Base-by-base conservation (phyloP, 495 filamentous ascomycete species). In the Pyrenula aspistea region DNA sequence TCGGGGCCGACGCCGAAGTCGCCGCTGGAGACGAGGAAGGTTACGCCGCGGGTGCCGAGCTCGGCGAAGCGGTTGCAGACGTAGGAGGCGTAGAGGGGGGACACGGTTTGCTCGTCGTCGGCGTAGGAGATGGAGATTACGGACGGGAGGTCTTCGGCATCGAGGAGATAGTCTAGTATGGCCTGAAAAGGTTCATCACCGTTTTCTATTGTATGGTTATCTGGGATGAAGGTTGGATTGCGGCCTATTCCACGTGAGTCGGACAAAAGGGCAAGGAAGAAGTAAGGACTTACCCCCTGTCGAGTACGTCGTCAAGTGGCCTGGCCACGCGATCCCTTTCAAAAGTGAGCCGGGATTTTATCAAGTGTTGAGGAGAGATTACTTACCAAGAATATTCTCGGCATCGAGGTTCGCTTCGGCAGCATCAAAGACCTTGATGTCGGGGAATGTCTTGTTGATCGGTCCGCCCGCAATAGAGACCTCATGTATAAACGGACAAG, bases 121-220 rank as follows among this genome's bases (percentile, higher is more conserved):
- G 82, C 81, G 59, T 87, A 87, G 31, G 75, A 79, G 60, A 82
- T 82, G 24, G 77, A 76, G 24, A 87, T 66, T 15, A 82, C 79
- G 22, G 81, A 76, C 0, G 84, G 84, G n/a, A 87, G 68, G 24
- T 78, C 67, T 0, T 59, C 57, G 56, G 82, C 72, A 4, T 63
- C 62, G 0, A 83, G 63, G 10, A 87, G 64, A 56, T 75, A 79
- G 12, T 75, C 71, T 52, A 87, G 69, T 61, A 80, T 82, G 22
- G 84, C 79, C 12, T 86, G 67, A 60, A 83, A 87, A 0, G 84
- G 84, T 68, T 87, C 83, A 57, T 83, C 85, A 10, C 20, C 4
- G 53, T 54, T 31, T 10, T 36, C 69, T n/a, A 11, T 54, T 2
- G 49, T 60, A 25, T 31, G 1, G 23, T 25, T 22, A 48, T 24